Evolutionary conservation across 441 rosid genomes (phyloP).

Genomic region (Arabidopsis lyrata): DNA sequence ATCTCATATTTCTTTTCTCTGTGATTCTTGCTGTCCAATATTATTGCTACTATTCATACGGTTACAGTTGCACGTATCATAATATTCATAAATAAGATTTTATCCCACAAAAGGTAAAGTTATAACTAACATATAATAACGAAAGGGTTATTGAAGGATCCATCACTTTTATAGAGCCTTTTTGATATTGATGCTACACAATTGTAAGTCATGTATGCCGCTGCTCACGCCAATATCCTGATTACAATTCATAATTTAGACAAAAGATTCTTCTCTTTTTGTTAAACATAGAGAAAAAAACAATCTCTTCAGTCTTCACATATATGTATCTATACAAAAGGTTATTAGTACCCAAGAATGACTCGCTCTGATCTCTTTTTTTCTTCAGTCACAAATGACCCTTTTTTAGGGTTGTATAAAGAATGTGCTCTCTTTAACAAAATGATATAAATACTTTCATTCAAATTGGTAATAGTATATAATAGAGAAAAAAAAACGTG

Average conservation of each 20-base stretch:
- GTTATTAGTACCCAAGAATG: neutral
- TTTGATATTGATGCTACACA: constrained; percentile 30
- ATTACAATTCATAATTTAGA: neutral
- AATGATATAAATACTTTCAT: neutral
- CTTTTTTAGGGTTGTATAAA: neutral
- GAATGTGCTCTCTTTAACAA: neutral
- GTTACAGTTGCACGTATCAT: neutral
- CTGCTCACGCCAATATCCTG: constrained; percentile 4
- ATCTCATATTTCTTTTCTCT: neutral
- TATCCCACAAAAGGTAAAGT: constrained; percentile 7
- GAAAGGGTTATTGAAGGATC: constrained; percentile 18
- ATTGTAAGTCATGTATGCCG: constrained; percentile 8
- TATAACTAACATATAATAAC: neutral
- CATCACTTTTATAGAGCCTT: constrained; percentile 20
- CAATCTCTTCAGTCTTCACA: neutral
- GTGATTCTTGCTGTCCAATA: neutral
- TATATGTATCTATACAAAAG: neutral
- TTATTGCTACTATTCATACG: too few species aligned
- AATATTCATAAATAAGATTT: neutral
- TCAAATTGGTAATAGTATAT: neutral
- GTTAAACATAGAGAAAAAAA: constrained; percentile 22
- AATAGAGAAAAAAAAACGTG: constrained; percentile 41
- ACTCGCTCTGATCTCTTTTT: neutral
- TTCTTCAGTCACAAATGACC: neutral
- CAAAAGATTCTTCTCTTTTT: constrained; percentile 28